Evolutionary conservation across 2,329 filamentous ascomycete species (phyloP).

Genomic region (Lanzia echinophila): DNA sequence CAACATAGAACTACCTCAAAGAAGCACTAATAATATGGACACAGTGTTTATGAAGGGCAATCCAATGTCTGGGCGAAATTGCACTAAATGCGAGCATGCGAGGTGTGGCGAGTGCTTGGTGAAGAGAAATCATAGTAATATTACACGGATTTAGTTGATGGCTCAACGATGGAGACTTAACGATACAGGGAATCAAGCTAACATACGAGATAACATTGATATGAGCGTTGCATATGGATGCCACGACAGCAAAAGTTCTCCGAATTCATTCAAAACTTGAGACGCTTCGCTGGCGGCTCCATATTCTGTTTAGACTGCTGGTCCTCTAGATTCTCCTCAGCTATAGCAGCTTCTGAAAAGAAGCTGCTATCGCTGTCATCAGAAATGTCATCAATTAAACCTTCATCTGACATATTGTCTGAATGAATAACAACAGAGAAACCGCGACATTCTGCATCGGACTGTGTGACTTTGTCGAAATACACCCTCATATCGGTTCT

Average conservation of each 20-base stretch:
- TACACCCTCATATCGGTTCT: neutral
- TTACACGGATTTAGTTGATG: neutral
- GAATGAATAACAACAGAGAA: neutral
- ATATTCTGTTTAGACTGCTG: neutral
- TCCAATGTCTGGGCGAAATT: neutral
- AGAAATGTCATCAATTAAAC: neutral
- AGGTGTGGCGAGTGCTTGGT: neutral
- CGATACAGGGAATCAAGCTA: too few relatives aligned
- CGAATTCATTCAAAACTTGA: neutral
- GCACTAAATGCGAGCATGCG: neutral
- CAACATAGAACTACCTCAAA: too few relatives aligned
- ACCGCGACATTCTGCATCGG: neutral
- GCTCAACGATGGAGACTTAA: too few relatives aligned
- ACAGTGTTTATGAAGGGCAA: neutral
- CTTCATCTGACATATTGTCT: neutral
- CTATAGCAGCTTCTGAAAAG: neutral
- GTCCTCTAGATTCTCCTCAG: neutral
- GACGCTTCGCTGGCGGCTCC: neutral
- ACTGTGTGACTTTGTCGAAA: neutral
- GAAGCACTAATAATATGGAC: too few relatives aligned
- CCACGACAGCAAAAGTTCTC: neutral
- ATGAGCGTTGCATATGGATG: too few relatives aligned
- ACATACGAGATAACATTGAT: too few relatives aligned
- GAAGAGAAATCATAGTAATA: neutral
- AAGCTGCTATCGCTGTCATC: conserved; percentile 1